Percentiles rank a stretch among this genome's conserved stretches.
phyloP scores from a whole-genome alignment of 2,329 filamentous ascomycete genomes.

The Apiospora aurea region DNA sequence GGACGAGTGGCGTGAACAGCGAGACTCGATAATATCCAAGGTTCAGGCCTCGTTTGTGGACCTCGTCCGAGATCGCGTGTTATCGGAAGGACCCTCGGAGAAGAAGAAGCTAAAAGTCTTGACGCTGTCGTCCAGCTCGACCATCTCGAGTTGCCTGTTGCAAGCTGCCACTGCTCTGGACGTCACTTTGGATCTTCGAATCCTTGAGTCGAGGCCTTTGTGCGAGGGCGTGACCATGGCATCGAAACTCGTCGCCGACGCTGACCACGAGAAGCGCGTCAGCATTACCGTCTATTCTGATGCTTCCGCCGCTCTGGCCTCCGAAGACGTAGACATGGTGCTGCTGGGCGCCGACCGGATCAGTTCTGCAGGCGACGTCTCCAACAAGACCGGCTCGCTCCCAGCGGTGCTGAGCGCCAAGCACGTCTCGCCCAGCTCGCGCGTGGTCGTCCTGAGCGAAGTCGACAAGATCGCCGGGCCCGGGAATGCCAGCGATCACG shows the following conservation, averaged over 20 bases:
- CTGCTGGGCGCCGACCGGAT: constrained; percentile 72
- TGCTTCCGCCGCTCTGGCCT: constrained; percentile 63
- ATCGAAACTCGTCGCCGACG: constrained; percentile 42
- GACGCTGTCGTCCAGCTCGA: constrained; percentile 70
- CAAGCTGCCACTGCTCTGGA: constrained; percentile 46
- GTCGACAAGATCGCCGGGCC: constrained; percentile 66
- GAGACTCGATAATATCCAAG: constrained; percentile 31
- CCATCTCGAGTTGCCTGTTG: constrained; percentile 58
- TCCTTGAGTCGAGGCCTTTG: constrained; percentile 72
- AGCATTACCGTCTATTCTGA: constrained; percentile 63
- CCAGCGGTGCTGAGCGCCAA: constrained; percentile 63
- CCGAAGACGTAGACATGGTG: constrained; percentile 60
- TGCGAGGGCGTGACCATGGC: constrained; percentile 70
- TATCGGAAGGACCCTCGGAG: constrained; percentile 21
- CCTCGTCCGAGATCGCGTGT: constrained; percentile 40
- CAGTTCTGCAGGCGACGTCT: constrained; percentile 62
- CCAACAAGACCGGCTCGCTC: constrained; percentile 72
- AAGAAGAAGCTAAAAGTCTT: constrained; percentile 54
- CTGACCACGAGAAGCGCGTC: constrained; percentile 30
- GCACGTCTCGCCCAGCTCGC: constrained; percentile 51
- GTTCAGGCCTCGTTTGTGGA: constrained; percentile 46
- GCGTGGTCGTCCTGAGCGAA: constrained; percentile 63
- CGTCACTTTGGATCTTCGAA: constrained; percentile 58
- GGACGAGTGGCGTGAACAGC: constrained; percentile 34
- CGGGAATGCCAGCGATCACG: constrained; percentile 50